These are phyloP conservation scores for Viridothelium virens DNA, from an alignment of 495 filamentous ascomycete genomes.

Conservation along the genomic window DNA sequence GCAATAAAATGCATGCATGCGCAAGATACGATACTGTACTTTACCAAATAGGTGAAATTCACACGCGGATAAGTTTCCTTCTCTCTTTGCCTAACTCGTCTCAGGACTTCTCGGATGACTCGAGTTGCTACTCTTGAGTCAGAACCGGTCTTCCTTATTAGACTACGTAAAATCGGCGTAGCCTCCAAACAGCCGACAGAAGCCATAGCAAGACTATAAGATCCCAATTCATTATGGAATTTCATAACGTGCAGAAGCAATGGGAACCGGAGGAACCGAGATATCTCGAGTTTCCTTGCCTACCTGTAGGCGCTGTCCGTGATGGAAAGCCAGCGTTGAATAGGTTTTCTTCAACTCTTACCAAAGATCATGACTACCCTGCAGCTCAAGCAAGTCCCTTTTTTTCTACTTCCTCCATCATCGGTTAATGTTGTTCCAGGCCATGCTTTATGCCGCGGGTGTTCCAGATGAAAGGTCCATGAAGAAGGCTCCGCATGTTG, in stretches of 20 bases:
- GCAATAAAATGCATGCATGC: neutral
- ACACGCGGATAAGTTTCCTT: neutral
- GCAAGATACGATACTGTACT: too few species aligned
- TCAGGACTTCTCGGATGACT: too few species aligned
- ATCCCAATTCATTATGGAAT: conserved; percentile 35
- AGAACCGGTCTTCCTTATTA: too few species aligned
- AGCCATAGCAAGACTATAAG: neutral
- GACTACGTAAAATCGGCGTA: neutral
- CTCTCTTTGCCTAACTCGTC: neutral
- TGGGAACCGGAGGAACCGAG: conserved; percentile 44
- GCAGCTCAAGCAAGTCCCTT: conserved; percentile 63
- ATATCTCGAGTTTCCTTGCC: conserved; percentile 55
- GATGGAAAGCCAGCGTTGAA: conserved; percentile 62
- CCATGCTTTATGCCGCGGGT: conserved; percentile 93
- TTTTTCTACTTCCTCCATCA: neutral
- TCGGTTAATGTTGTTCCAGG: conserved; percentile 42
- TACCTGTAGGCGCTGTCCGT: conserved; percentile 48
- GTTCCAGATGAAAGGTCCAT: conserved; percentile 76
- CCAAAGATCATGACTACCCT: conserved; percentile 82
- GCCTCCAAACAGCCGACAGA: neutral
- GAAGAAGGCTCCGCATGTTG: conserved; percentile 86
- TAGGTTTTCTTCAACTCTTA: conserved; percentile 62
- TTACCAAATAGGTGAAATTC: neutral
- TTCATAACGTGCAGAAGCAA: conserved; percentile 37
- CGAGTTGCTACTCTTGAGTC: too few species aligned